Conservation (phyloP, 2,329 filamentous ascomycete species). For the Chaetomium sp. region DNA sequence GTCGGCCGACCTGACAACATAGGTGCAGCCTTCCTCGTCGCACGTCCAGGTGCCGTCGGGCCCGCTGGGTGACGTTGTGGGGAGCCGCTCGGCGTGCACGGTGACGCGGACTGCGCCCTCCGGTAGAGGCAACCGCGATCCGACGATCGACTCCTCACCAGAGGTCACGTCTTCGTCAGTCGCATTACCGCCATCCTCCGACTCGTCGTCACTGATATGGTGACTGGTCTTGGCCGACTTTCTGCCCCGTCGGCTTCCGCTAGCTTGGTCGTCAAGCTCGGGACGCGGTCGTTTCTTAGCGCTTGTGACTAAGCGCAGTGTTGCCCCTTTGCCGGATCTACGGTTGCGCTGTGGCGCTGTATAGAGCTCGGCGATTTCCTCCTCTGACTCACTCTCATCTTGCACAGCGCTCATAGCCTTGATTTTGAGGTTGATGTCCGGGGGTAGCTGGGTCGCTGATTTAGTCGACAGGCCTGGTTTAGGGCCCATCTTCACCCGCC, state of each 20-base stretch:
- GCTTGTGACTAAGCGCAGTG: constrained; percentile 46
- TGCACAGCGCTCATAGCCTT: constrained; percentile 33
- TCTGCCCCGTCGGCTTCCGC: constrained; percentile 36
- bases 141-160: constrained; percentile 13
- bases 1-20: constrained; percentile 65
- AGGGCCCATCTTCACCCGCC: constrained; percentile 26
- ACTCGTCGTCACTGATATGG: constrained; percentile 39
- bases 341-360: constrained; percentile 39
- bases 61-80: constrained; percentile 53
- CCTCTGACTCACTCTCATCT: constrained; percentile 29
- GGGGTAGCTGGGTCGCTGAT: constrained; percentile 23
- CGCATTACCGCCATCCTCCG: constrained; percentile 27
- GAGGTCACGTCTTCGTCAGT: constrained; percentile 32
- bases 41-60: constrained; percentile 69
- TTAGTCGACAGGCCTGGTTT: constrained; percentile 9
- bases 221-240: constrained; percentile 43
- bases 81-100: constrained; percentile 53
- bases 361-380: constrained; percentile 22
- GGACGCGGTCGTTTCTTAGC: constrained; percentile 50
- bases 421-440: constrained; percentile 28
- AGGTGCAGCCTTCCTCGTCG: constrained; percentile 63
- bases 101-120: constrained; percentile 46
- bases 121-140: constrained; percentile 27
- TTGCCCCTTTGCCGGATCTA: constrained; percentile 49
- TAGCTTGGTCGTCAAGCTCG: constrained; percentile 43